phyloP scores from a whole-genome alignment of 2,329 filamentous ascomycete species.

The Colletotrichum liriopes region DNA sequence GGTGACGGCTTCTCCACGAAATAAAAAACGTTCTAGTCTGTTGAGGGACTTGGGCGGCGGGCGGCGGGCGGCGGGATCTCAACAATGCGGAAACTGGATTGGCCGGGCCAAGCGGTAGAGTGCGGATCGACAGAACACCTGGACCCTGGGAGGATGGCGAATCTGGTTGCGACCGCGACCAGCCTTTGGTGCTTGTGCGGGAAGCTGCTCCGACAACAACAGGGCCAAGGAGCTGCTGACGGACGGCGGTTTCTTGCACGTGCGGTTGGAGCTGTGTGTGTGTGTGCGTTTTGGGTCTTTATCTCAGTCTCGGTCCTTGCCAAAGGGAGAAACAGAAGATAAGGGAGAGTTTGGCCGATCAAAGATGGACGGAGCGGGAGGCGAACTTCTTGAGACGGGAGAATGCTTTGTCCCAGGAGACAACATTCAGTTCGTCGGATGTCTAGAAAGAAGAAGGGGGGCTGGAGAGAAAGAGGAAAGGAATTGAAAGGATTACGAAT shows the following conservation, averaged over 20 bases:
- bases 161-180: constrained; percentile 1
- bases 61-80: constrained; percentile 33
- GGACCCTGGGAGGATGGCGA: constrained; percentile 33
- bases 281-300: neutral
- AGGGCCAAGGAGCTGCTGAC: neutral
- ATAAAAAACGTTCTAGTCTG: constrained; percentile 35
- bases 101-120: constrained; percentile 24
- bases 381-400: constrained; percentile 3
- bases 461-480: neutral
- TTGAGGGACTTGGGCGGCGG: constrained; percentile 35
- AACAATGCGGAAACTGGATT: constrained; percentile 38
- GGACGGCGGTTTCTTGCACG: neutral
- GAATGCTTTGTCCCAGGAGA: constrained; percentile 4
- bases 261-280: neutral
- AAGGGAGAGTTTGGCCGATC: constrained; percentile 8
- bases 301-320: neutral
- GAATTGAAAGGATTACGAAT: constrained; percentile 1
- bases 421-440: neutral
- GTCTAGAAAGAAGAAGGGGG: neutral
- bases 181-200: neutral
- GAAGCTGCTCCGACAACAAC: constrained; percentile 2
- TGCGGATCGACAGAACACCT: constrained; percentile 31
- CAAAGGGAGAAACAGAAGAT: neutral
- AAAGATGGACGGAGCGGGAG: constrained; percentile 11
- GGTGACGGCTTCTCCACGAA: constrained; percentile 30